Percentiles rank a stretch among this genome's conserved stretches.
phyloP scores from a whole-genome alignment of 2,329 filamentous ascomycete species.

The Colletotrichum sp. region DNA sequence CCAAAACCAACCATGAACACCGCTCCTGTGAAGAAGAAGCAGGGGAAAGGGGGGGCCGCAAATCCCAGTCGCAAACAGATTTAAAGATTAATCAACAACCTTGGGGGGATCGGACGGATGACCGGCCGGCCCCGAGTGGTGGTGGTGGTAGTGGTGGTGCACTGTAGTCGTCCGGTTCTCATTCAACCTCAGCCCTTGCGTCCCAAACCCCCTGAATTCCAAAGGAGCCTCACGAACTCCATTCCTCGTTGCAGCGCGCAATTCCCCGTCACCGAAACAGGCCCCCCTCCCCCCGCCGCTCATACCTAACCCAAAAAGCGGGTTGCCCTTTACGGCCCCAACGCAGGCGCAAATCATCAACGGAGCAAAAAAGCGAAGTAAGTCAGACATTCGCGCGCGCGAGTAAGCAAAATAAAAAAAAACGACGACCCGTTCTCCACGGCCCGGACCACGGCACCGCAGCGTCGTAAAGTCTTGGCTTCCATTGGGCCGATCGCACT shows the following conservation, averaged over 20 bases:
- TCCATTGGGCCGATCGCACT: neutral
- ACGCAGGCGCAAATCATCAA: neutral
- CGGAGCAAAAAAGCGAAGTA: neutral
- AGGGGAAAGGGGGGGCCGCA: neutral
- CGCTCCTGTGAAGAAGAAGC: neutral
- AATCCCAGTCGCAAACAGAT: neutral
- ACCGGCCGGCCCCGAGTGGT: neutral
- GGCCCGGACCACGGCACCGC: slow-evolving; percentile 1
- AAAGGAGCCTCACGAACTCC: neutral
- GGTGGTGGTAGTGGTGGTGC: neutral
- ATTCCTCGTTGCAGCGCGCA: neutral
- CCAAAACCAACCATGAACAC: neutral
- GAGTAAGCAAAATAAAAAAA: neutral
- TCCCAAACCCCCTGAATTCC: neutral
- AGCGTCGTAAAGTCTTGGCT: neutral
- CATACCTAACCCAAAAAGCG: neutral
- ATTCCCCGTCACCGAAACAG: neutral
- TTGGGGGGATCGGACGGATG: neutral
- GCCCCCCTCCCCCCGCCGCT: neutral
- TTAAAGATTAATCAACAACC: neutral
- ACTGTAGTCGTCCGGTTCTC: neutral
- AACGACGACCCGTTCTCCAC: neutral
- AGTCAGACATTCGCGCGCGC: neutral
- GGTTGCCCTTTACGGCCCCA: neutral
- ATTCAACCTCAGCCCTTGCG: neutral